Evolutionary conservation across 371 early-diverging fungal genomes (phyloP).

Genomic region (Dichotomocladium elegans): DNA sequence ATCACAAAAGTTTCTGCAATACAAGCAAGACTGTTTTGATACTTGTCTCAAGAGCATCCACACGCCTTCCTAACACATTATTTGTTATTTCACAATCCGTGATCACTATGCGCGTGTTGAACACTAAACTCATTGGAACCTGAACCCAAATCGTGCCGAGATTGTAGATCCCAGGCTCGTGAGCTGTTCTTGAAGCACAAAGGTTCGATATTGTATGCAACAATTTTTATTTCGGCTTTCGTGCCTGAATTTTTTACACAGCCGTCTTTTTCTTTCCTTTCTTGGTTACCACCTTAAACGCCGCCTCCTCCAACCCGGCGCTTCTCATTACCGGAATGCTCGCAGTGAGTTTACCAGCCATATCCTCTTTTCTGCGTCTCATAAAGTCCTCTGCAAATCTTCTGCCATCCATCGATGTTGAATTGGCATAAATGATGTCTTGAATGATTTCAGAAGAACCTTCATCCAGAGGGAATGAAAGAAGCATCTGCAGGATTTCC

Average conservation of each 20-base stretch:
- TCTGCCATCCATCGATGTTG: conserved; percentile 67
- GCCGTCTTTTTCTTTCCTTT: conserved; percentile 45
- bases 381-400: conserved; percentile 85
- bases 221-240: too few species aligned
- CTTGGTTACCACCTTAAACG: conserved; percentile 55
- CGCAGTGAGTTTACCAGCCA: conserved; percentile 47
- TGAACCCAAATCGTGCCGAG: too few species aligned
- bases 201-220: too few species aligned
- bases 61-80: too few species aligned
- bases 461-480: conserved; percentile 73
- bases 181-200: too few species aligned
- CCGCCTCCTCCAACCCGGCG: conserved; percentile 15
- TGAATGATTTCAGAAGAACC: conserved; percentile 75
- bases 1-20: too few species aligned
- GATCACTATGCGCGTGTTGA: too few species aligned
- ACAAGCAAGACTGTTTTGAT: too few species aligned
- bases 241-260: neutral
- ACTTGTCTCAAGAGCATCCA: too few species aligned
- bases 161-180: too few species aligned
- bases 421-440: conserved; percentile 76
- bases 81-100: too few species aligned
- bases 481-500: conserved; percentile 74
- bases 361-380: conserved; percentile 71
- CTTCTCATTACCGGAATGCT: conserved; percentile 19
- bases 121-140: too few species aligned